These are phyloP conservation scores for Pythium sp. DNA, from an alignment of 352 stramenopile species.

Conservation along the genomic window DNA sequence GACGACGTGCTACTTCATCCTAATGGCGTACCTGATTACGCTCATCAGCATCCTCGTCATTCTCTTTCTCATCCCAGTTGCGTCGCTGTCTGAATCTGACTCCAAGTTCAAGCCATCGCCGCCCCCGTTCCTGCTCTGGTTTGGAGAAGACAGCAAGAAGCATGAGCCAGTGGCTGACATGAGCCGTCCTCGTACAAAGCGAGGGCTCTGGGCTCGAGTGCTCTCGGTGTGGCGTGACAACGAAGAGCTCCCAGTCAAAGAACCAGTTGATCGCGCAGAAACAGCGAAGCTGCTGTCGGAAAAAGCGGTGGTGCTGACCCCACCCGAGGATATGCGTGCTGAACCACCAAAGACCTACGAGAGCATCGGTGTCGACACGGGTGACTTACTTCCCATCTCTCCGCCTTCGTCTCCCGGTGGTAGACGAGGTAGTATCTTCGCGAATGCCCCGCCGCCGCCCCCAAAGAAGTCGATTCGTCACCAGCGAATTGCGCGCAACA, in stretches of 20 bases:
- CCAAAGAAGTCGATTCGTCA: not conserved
- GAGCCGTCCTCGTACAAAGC: not conserved
- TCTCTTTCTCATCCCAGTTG: slow-evolving; percentile 44
- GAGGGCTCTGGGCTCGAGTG: not conserved
- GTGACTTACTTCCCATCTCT: slow-evolving; percentile 19
- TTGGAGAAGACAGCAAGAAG: slow-evolving; percentile 13
- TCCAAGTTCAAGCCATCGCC: slow-evolving; percentile 9
- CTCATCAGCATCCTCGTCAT: slow-evolving; percentile 35
- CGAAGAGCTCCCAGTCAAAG: not conserved
- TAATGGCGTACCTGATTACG: slow-evolving; percentile 28
- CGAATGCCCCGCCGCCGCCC: slow-evolving; percentile 9
- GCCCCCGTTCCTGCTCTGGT: slow-evolving; percentile 36
- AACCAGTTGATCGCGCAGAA: not conserved
- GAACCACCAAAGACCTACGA: slow-evolving; percentile 36
- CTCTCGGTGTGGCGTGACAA: not conserved
- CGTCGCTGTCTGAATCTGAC: slow-evolving; percentile 1
- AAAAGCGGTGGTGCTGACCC: not conserved
- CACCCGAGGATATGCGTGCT: no score
- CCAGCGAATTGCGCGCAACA: not conserved
- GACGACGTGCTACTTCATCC: slow-evolving; percentile 42
- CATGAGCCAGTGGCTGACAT: not conserved
- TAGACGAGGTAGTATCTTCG: slow-evolving; percentile 17
- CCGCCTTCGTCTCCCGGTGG: not conserved
- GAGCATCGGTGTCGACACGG: slow-evolving; percentile 44
- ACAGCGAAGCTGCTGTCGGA: not conserved